Base-by-base conservation (phyloP, 495 filamentous ascomycete genomes). In the Aspergillus nanangensis region DNA sequence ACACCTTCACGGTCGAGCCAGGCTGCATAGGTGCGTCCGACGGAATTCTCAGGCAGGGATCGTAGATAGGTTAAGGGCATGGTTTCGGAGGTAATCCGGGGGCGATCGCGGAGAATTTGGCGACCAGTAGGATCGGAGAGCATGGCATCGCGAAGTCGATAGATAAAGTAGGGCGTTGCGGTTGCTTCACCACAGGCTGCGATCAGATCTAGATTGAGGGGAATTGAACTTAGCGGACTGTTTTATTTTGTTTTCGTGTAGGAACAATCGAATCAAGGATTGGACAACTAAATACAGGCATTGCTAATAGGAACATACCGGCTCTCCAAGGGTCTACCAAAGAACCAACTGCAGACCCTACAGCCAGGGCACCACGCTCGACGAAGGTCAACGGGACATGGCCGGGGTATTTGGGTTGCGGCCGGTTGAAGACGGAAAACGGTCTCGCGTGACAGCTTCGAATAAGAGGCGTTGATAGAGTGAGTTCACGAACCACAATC, bases 1-100 rank as follows among this genome's bases (percentile, higher is more conserved):
- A 98, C 91, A 31, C 87, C 87, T 70, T 98, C 93, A 25, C 85
- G 78, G 67, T 96, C 90, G 13, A 96, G 74, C 93, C 93, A 98
- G 15, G 67, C 71, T 3, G 80, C 83, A 66, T 97, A 97, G 23
- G 87, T 82, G 11, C 78, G 76, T n/a, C 94, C 93, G 21, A 98
- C 84, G 3, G 83, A 88, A 60, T 82, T 83, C 15, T 72, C 61
- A 2, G 87, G 86, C 8, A 96, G 72, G 1, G 71, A 55, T 40
- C 90, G 87, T 25, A 98, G 82, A 36, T 79, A 67, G 15, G 77
- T 65, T 34, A 97, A 70, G 36, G 77, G 67, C 50, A 98, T 77
- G 0, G 85, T 84, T 43, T 81, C 69, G 36, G 87, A 92, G 7
- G 87, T 91, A 35, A 97, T 90, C 38, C 90, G 86, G 3, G 94